phyloP scores from a whole-genome alignment of 2,329 filamentous ascomycete genomes.

The Didymella keratinophila region DNA sequence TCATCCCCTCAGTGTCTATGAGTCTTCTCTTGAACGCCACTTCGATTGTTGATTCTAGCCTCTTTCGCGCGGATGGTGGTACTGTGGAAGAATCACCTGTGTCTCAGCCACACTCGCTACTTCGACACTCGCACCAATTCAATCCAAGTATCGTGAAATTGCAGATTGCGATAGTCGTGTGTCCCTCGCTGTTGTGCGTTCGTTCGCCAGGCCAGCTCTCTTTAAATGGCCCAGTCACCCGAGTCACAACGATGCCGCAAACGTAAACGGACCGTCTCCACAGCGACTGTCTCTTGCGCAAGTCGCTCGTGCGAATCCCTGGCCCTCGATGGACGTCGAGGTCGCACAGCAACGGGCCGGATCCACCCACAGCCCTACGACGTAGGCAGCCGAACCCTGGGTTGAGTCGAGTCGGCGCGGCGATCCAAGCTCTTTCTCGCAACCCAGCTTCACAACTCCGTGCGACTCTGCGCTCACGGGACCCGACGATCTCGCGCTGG shows the following conservation, averaged over 20 bases:
- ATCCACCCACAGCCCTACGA: slow-evolving; percentile 8
- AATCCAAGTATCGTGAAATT: background rate
- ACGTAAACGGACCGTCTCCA: slow-evolving; percentile 5
- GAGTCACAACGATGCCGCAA: background rate
- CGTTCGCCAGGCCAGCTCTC: background rate
- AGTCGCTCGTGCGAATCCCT: background rate
- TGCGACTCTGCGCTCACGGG: slow-evolving; percentile 4
- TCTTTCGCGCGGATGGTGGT: background rate
- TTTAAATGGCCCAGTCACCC: background rate
- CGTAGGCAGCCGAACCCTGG: slow-evolving; percentile 11
- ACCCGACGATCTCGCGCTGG: background rate
- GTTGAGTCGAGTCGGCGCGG: slow-evolving; percentile 8
- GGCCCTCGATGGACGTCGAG: slow-evolving; percentile 3
- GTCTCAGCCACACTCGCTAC: slow-evolving; percentile 1
- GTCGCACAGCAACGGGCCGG: slow-evolving; percentile 13
- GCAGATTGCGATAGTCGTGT: background rate
- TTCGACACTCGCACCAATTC: background rate
- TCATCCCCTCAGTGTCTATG: slow-evolving; percentile 48
- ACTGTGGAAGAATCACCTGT: background rate
- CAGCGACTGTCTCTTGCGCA: background rate
- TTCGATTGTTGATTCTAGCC: background rate
- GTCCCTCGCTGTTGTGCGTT: background rate
- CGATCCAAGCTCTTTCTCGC: slow-evolving; percentile 12
- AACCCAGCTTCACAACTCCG: slow-evolving; percentile 3
- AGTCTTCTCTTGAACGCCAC: background rate